These are phyloP conservation scores for Phytopythium oedochilum DNA, from an alignment of 352 stramenopile species.

Conservation along the genomic window DNA sequence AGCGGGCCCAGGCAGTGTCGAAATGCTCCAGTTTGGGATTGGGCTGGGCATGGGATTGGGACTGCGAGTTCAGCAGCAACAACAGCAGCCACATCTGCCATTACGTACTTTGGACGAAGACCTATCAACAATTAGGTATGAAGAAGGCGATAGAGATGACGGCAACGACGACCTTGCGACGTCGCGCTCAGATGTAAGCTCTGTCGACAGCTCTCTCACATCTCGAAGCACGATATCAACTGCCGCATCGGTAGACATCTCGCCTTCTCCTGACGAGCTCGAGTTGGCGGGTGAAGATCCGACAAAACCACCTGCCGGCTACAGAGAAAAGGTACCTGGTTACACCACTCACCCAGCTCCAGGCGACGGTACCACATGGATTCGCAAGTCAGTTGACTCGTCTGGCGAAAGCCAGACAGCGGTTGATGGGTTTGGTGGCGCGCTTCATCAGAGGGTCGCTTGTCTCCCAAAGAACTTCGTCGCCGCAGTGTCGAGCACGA, in stretches of 20 bases:
- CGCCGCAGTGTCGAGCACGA: constrained; percentile 53
- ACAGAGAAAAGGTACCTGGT: constrained; percentile 48
- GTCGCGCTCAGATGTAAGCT: constrained; percentile 25
- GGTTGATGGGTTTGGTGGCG: constrained; percentile 48
- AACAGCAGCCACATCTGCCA: constrained; percentile 8
- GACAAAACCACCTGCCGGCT: constrained; percentile 13
- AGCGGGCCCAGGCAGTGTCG: constrained; percentile 20
- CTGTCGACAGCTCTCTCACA: constrained; percentile 18
- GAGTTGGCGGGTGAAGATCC: constrained; percentile 20
- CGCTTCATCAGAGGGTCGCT: constrained; percentile 60
- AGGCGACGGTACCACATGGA: constrained; percentile 54
- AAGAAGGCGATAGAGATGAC: constrained; percentile 10
- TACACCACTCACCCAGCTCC: constrained; percentile 51
- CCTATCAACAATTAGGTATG: constrained; percentile 9
- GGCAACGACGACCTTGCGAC: constrained; percentile 20
- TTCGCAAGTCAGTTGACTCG: constrained; percentile 44
- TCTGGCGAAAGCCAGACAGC: constrained; percentile 58
- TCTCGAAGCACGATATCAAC: constrained; percentile 29
- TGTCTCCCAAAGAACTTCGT: constrained; percentile 69
- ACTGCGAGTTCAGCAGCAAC: constrained; percentile 57
- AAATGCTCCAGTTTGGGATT: constrained; percentile 80
- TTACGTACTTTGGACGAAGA: background rate
- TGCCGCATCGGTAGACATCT: constrained; percentile 40
- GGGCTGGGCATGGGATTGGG: constrained; percentile 89
- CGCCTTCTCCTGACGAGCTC: constrained; percentile 47